These are phyloP conservation scores for Gelatoporia subvermispora DNA, from an alignment of 768 basidiomycete species.

Conservation along the genomic window DNA sequence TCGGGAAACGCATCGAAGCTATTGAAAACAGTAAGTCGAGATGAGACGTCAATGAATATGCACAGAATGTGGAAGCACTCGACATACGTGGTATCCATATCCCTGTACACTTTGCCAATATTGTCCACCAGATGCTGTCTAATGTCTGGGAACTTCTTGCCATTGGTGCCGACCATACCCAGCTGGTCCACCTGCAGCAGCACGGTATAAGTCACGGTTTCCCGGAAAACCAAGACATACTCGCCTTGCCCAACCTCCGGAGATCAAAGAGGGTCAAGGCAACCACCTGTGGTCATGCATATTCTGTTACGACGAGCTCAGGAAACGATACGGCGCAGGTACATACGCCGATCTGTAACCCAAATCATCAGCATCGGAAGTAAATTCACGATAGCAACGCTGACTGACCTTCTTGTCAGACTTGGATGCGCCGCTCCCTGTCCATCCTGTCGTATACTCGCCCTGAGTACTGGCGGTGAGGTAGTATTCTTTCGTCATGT, in stretches of 20 bases:
- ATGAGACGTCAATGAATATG: background rate
- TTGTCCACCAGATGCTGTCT: conserved; percentile 76
- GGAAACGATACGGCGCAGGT: background rate
- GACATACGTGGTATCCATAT: conserved; percentile 77
- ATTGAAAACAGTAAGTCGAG: background rate
- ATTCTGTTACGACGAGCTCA: background rate
- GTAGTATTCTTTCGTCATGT: background rate
- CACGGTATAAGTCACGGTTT: too few relatives aligned
- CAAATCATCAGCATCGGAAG: background rate
- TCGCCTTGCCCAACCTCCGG: conserved; percentile 73
- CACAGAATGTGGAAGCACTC: background rate
- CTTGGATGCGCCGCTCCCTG: conserved; percentile 83
- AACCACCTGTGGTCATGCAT: conserved; percentile 59
- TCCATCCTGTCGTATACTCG: conserved; percentile 96
- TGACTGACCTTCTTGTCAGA: conserved; percentile 84
- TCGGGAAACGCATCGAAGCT: conserved; percentile 83
- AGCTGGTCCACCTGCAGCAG: conserved; percentile 57
- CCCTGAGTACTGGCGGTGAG: conserved; percentile 37
- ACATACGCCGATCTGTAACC: conserved; percentile 62
- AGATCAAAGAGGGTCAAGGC: conserved; percentile 88
- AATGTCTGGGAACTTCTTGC: conserved; percentile 84
- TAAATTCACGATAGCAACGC: background rate
- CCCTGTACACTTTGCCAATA: conserved; percentile 79
- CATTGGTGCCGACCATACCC: conserved; percentile 87
- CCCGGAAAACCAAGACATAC: too few relatives aligned